Evolutionary conservation across 1,284 basidiomycete species (phyloP).

Genomic region (Athelia psychrophila): DNA sequence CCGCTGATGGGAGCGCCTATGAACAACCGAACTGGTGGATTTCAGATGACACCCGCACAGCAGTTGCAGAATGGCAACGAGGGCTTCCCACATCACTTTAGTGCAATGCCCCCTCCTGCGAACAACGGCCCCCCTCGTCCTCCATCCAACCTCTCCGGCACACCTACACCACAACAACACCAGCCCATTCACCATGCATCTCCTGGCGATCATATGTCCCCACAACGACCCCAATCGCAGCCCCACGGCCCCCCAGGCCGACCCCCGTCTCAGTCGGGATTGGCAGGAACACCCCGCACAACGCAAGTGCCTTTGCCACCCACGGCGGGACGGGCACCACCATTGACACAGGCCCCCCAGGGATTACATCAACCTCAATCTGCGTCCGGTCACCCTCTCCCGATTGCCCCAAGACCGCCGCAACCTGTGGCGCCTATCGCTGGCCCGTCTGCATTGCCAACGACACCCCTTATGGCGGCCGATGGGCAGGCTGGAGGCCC

Average conservation of each 20-base stretch:
- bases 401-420: constrained; percentile 35
- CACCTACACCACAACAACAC: constrained; percentile 22
- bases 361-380: constrained; percentile 30
- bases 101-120: constrained; percentile 28
- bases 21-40: constrained; percentile 30
- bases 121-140: constrained; percentile 38
- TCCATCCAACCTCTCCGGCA: constrained; percentile 35
- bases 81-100: constrained; percentile 28
- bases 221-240: constrained; percentile 48
- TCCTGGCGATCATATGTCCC: constrained; percentile 37
- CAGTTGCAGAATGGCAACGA: constrained; percentile 34
- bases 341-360: constrained; percentile 26
- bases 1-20: constrained; percentile 32
- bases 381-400: constrained; percentile 28
- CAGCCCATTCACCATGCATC: constrained; percentile 38
- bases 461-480: neutral
- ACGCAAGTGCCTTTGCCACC: constrained; percentile 30
- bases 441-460: constrained; percentile 6
- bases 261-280: constrained; percentile 31
- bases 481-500: constrained; percentile 9
- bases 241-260: constrained; percentile 38
- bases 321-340: constrained; percentile 24
- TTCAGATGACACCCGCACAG: constrained; percentile 58
- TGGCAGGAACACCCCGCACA: constrained; percentile 32
- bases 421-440: constrained; percentile 23